Evolutionary conservation across 208 protist species (phyloP), one percentile per base, ranked within the genome.

Genomic region (Trypanosoma rangeli): DNA sequence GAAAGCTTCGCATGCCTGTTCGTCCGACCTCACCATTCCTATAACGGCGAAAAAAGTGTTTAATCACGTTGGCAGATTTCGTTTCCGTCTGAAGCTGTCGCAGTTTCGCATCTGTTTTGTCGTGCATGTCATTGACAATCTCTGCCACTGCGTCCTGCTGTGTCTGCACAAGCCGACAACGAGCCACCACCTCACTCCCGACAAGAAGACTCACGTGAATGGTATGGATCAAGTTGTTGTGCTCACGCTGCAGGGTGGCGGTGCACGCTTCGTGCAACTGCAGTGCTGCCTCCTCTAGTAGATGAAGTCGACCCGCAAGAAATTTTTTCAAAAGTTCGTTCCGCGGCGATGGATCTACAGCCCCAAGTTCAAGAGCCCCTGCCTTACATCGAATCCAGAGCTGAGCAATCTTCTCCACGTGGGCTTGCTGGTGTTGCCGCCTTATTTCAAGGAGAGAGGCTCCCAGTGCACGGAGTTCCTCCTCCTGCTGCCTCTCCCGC

Each of bases 141-240:
- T 66, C 56, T 1, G 42, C 35, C 68, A 69, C 75, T 61, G 42
- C 64, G 12, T 39, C 37, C 22, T 33, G 49, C 73, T 83, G 79
- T 29, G 59, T 37, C 7, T 48, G 24, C 29, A 70, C 52, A 12
- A 74, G n/a, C 24, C 50, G 5, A 39, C 67, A 48, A 29, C 78
- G 83, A 20, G 44, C 22, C 7, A 44, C 48, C 31, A 39, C 42
- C n/a, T 78, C 73, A 50, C 26, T n/a, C 10, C 24, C 37, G 16
- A 42, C 0, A 18, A 68, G n/a, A 42, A 73, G 8, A 31, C 16
- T 31, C 54, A 67, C 1, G 12, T 1, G 18, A 22, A 0, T n/a
- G 5, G 3, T 29, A 15, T 46, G 31, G 35, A 71, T 0, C 29
- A 49, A 29, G 50, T 52, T 3, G 12, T 4, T 22, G 48, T 73